Percentiles rank a stretch among this genome's conserved stretches.
Evolutionary conservation across 768 basidiomycete species (phyloP).

Genomic region (Leucosporidium scottii): DNA sequence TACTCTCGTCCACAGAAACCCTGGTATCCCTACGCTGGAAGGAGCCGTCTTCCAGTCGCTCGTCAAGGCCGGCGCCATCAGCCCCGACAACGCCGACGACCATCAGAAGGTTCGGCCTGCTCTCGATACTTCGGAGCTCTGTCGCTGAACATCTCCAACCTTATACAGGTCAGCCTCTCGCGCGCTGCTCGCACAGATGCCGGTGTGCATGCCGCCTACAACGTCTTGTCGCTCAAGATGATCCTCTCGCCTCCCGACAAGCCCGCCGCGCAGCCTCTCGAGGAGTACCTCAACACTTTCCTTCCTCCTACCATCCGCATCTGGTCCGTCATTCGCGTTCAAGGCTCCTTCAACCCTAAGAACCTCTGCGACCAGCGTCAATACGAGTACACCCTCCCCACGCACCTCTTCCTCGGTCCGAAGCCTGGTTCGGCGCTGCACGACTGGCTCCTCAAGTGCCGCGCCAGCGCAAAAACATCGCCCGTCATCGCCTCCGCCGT

Average conservation of each 20-base stretch:
- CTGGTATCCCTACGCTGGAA: slow-evolving; percentile 73
- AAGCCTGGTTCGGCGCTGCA: slow-evolving; percentile 62
- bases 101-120: slow-evolving; percentile 63
- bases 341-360: slow-evolving; percentile 46
- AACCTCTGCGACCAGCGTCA: slow-evolving; percentile 82
- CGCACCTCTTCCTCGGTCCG: slow-evolving; percentile 85
- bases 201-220: slow-evolving; percentile 94
- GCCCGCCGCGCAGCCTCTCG: slow-evolving; percentile 63
- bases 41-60: slow-evolving; percentile 80
- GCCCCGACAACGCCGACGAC: slow-evolving; percentile 84
- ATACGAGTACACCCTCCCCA: slow-evolving; percentile 95
- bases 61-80: slow-evolving; percentile 85
- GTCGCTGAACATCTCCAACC: background rate
- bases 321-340: slow-evolving; percentile 71
- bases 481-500: background rate
- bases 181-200: slow-evolving; percentile 94
- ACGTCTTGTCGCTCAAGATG: slow-evolving; percentile 60
- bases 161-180: slow-evolving; percentile 62
- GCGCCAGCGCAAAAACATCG: background rate
- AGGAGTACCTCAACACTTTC: slow-evolving; percentile 68
- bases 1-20: slow-evolving; percentile 52
- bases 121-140: background rate
- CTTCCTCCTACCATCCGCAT: slow-evolving; percentile 85
- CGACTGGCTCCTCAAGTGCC: slow-evolving; percentile 34
- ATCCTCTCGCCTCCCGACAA: slow-evolving; percentile 46